Conservation (phyloP, 192 early-diverging fungal species). For the Backusella luteola region DNA sequence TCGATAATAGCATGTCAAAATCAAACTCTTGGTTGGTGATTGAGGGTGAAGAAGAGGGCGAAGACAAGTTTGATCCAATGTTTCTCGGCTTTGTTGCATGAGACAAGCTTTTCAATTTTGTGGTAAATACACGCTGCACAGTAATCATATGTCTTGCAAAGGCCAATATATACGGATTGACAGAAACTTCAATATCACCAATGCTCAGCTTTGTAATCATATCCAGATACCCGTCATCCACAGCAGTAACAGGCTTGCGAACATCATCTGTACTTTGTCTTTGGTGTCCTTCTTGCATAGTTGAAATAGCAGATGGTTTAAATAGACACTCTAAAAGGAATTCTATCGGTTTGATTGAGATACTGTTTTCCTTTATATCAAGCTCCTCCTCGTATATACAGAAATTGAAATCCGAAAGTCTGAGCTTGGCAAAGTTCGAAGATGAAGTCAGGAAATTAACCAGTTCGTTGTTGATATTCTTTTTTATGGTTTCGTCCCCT, state of each 20-base stretch:
- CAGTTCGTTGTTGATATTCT: constrained; percentile 20
- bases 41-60: neutral
- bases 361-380: constrained; percentile 45
- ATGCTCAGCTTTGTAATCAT: constrained; percentile 39
- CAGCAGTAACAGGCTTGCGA: neutral
- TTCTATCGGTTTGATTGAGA: constrained; percentile 33
- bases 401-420: constrained; percentile 40
- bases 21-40: constrained; percentile 17
- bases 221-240: constrained; percentile 45
- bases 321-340: constrained; percentile 44
- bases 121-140: constrained; percentile 52
- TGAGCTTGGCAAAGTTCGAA: constrained; percentile 38
- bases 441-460: constrained; percentile 36
- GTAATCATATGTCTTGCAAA: constrained; percentile 55
- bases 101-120: constrained; percentile 35
- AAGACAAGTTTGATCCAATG: neutral
- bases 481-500: neutral
- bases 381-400: constrained; percentile 48
- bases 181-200: constrained; percentile 34
- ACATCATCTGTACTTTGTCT: constrained; percentile 4
- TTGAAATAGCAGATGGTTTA: constrained; percentile 14
- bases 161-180: constrained; percentile 53
- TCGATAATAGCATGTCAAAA: constrained; percentile 19
- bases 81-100: constrained; percentile 14
- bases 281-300: neutral